phyloP scores from a whole-genome alignment of 768 basidiomycete genomes.

The Leccinum truebloodii region DNA sequence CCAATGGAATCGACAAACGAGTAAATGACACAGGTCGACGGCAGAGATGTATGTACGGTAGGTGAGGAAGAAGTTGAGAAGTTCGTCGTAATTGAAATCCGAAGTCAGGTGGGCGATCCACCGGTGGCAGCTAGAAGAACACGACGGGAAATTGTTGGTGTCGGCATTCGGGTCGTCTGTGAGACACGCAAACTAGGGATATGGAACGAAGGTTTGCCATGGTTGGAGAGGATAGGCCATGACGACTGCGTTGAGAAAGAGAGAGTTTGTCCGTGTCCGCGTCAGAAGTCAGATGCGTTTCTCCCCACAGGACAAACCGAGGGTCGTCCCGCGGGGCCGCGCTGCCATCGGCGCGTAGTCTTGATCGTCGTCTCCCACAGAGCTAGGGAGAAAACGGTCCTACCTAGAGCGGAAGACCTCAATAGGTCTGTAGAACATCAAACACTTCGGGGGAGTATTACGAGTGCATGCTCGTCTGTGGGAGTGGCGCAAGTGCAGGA shows the following conservation, averaged over 20 bases:
- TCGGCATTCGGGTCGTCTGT: constrained; percentile 33
- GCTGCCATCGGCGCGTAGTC: constrained; percentile 60
- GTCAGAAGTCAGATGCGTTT: constrained; percentile 38
- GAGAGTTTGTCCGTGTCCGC: constrained; percentile 39
- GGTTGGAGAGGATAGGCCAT: constrained; percentile 40
- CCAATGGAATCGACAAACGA: constrained; percentile 91
- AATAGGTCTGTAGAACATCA: constrained; percentile 77
- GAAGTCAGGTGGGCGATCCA: constrained; percentile 92
- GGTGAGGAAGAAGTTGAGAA: constrained; percentile 89
- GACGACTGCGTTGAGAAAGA: constrained; percentile 39
- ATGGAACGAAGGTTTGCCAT: constrained; percentile 26
- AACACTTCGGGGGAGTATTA: constrained; percentile 76
- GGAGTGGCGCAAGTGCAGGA: constrained; percentile 36
- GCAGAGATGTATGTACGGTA: constrained; percentile 84
- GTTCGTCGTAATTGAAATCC: constrained; percentile 82
- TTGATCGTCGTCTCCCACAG: constrained; percentile 65
- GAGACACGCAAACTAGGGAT: constrained; percentile 30
- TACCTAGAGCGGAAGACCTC: constrained; percentile 69
- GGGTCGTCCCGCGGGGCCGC: constrained; percentile 84
- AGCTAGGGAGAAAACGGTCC: constrained; percentile 56
- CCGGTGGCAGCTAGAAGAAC: constrained; percentile 42
- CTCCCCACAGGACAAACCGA: constrained; percentile 91
- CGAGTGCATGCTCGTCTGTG: constrained; percentile 55
- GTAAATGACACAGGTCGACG: constrained; percentile 75
- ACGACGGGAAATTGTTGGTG: not conserved